phyloP scores from a whole-genome alignment of 805 yeast species.

The Monosporozyma servazzii region DNA sequence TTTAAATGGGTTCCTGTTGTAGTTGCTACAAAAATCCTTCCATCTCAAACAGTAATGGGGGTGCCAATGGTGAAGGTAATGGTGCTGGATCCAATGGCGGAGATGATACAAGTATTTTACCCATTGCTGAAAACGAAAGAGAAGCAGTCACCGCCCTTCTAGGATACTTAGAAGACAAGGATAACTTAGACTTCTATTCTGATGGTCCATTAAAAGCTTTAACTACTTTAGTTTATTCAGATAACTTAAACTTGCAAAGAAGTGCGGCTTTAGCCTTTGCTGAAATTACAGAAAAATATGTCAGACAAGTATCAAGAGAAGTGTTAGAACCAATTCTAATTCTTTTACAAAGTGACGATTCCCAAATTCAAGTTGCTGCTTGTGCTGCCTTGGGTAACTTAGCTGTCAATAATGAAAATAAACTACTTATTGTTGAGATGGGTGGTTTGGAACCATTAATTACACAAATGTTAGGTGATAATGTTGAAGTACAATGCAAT shows the following conservation, averaged over 20 bases:
- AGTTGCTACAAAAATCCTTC: slow-evolving; percentile 34
- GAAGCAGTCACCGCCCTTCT: slow-evolving; percentile 89
- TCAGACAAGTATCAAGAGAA: slow-evolving; percentile 79
- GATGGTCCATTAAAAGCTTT: slow-evolving; percentile 75
- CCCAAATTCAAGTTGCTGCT: slow-evolving; percentile 96
- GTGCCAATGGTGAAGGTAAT: background rate
- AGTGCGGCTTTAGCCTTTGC: slow-evolving; percentile 98
- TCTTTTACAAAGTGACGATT: slow-evolving; percentile 74
- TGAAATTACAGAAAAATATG: slow-evolving; percentile 94
- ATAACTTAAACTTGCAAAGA: slow-evolving; percentile 88
- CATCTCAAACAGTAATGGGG: slow-evolving; percentile 3
- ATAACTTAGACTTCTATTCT: slow-evolving; percentile 77
- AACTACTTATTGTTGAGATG: slow-evolving; percentile 89
- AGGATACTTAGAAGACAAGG: slow-evolving; percentile 75
- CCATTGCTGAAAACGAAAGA: slow-evolving; percentile 92
- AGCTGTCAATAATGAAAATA: slow-evolving; percentile 94
- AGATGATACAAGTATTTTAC: slow-evolving; percentile 46
- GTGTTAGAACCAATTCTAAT: slow-evolving; percentile 90
- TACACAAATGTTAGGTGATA: slow-evolving; percentile 94
- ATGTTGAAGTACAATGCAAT: slow-evolving; percentile 96
- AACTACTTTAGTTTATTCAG: slow-evolving; percentile 87
- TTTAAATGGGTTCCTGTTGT: slow-evolving; percentile 44
- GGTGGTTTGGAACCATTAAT: slow-evolving; percentile 95
- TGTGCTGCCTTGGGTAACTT: slow-evolving; percentile 98
- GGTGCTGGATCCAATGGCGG: slow-evolving; percentile 5